phyloP scores from a whole-genome alignment of 495 filamentous ascomycete genomes.

The Arthonia radiata region DNA sequence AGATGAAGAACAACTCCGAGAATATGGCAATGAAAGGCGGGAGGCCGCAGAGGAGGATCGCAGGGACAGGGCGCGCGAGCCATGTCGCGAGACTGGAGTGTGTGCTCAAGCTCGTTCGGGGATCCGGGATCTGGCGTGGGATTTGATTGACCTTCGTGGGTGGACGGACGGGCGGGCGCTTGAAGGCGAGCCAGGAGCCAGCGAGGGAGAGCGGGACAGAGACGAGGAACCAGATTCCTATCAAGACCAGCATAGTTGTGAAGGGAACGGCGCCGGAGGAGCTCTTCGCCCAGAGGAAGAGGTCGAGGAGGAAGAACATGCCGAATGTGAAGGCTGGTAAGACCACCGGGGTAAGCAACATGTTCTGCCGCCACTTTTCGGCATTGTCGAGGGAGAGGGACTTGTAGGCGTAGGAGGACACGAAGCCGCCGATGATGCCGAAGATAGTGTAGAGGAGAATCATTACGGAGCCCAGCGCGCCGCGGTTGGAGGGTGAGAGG shows the following conservation, averaged over 20 bases:
- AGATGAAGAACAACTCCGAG: slow-evolving; percentile 94
- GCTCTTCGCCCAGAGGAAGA: slow-evolving; percentile 80
- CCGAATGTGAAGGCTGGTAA: slow-evolving; percentile 72
- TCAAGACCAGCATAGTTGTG: slow-evolving; percentile 80
- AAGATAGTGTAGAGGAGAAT: slow-evolving; percentile 81
- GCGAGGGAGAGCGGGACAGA: slow-evolving; percentile 73
- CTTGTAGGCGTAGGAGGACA: slow-evolving; percentile 76
- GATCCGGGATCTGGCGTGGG: slow-evolving; percentile 63
- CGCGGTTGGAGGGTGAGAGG: slow-evolving; percentile 81
- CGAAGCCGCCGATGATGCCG: slow-evolving; percentile 79
- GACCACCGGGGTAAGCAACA: slow-evolving; percentile 61
- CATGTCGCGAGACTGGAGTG: slow-evolving; percentile 22
- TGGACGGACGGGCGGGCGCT: slow-evolving; percentile 62
- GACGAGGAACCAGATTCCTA: slow-evolving; percentile 91
- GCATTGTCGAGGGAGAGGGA: slow-evolving; percentile 55
- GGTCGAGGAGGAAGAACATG: slow-evolving; percentile 78
- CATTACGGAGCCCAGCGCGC: slow-evolving; percentile 74
- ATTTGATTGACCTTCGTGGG: too few relatives aligned
- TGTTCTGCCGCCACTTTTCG: slow-evolving; percentile 62
- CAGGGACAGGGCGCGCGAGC: slow-evolving; percentile 50
- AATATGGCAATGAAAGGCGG: slow-evolving; percentile 91
- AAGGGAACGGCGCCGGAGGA: slow-evolving; percentile 90
- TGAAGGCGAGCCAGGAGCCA: slow-evolving; percentile 86
- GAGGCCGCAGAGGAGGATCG: slow-evolving; percentile 70
- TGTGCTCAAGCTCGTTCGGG: slow-evolving; percentile 37